Percentiles rank a stretch among this genome's conserved stretches.
phyloP scores from a whole-genome alignment of 257 asterid species.

The Orobanche coerulescens region DNA sequence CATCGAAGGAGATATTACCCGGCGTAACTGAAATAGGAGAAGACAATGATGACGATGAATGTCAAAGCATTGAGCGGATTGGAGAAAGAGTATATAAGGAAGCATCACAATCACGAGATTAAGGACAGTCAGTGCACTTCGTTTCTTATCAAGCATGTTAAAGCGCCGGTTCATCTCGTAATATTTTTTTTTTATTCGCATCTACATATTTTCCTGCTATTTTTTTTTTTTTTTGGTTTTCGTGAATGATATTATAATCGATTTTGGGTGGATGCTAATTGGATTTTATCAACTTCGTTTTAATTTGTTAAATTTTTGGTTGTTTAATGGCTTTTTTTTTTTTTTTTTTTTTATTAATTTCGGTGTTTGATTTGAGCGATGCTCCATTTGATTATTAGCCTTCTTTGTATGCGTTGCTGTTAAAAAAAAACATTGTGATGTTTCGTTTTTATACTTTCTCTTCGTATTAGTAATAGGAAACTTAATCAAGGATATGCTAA shows the following conservation, averaged over 20 bases:
- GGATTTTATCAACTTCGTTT: neutral
- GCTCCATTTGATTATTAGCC: slow-evolving; percentile 13
- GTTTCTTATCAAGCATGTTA: slow-evolving; percentile 48
- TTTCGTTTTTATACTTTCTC: neutral
- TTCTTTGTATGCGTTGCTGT: too few species aligned
- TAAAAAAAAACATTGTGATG: too few species aligned
- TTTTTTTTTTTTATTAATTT: too few species aligned
- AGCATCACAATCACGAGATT: slow-evolving; percentile 46
- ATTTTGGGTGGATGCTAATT: neutral
- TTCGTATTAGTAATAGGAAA: neutral
- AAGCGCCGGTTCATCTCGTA: slow-evolving; percentile 62
- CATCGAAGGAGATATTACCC: slow-evolving; percentile 18
- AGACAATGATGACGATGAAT: slow-evolving; percentile 25
- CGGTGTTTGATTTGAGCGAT: slow-evolving; percentile 4
- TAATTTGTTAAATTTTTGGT: slow-evolving; percentile 7
- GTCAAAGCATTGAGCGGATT: slow-evolving; percentile 35
- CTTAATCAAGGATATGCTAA: neutral
- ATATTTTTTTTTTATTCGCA: neutral
- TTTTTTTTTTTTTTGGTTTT: neutral
- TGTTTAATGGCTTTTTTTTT: neutral
- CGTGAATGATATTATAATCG: neutral
- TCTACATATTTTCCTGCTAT: neutral
- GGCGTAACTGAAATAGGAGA: neutral
- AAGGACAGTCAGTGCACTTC: slow-evolving; percentile 57
- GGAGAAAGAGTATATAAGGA: slow-evolving; percentile 39